Base-by-base conservation (phyloP, 495 filamentous ascomycete genomes). In the Aspergillus nanangensis region DNA sequence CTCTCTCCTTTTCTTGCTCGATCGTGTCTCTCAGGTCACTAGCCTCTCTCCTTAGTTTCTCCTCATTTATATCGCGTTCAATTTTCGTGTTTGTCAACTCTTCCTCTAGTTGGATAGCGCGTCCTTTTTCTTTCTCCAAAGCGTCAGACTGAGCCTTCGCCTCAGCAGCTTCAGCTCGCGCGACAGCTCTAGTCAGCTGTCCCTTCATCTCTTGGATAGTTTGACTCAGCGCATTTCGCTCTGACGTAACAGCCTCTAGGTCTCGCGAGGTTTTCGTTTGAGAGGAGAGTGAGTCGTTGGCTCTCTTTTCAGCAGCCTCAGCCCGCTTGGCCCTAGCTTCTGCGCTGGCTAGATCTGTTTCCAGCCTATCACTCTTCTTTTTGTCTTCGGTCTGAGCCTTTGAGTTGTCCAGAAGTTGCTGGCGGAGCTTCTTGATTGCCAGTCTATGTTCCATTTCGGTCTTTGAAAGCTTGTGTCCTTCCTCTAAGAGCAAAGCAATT, bases 381-480 rank as follows among this genome's bases (percentile, higher is more conserved):
- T 76, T 78, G 5, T 58, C 42, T 34, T 72, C 67, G 1, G 46
- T 55, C 29, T 71, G 67, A 10, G 50, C 32, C 47, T 80, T 84
- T 3, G 75, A 71, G 14, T 80, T 73, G 7, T 81, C 77, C 1
- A 76, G 48, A 7, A 76, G 58, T 45, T 82, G 79, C 57, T 86
- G 91, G 10, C 90, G 79, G 38, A 97, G 64, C 59, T 88, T 92
- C 69, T 91, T 96, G 50, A 97, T 83, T 2, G 82, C 83, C 11
- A 80, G 83, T 32, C 90, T 74, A 50, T 93, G 83, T 53, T 87
- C 86, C 55, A 96, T 76, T 53, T 97, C 93, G 13, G 81, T 84
- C 54, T 84, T 87, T 3, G 86, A 87, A 9, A 97, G 75, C 48
- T 87, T 90, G 58, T 95, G 88, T 0, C 94, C 93, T 66, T 98